phyloP scores from a whole-genome alignment of 768 basidiomycete genomes.

The Leccinum uliginosum region DNA sequence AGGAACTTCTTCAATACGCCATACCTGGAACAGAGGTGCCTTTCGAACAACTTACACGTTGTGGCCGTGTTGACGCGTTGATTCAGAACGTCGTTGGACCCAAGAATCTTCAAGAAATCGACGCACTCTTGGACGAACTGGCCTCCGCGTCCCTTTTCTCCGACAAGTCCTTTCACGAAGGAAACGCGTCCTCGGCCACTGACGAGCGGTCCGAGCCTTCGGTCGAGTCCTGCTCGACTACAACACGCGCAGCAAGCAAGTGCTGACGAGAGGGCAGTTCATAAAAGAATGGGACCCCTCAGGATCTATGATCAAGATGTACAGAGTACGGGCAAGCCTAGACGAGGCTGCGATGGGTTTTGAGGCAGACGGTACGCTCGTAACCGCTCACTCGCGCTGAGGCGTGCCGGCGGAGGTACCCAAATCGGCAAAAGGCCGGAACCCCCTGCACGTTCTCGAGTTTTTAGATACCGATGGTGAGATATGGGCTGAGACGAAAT shows the following conservation, averaged over 20 bases:
- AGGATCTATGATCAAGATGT: slow-evolving; percentile 48
- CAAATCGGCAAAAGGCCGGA: slow-evolving; percentile 73
- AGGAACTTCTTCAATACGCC: slow-evolving; percentile 47
- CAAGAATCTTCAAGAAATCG: slow-evolving; percentile 46
- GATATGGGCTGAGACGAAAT: slow-evolving; percentile 90
- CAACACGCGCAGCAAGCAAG: slow-evolving; percentile 51
- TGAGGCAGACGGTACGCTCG: slow-evolving; percentile 30
- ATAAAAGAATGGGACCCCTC: slow-evolving; percentile 71
- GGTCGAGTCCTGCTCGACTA: slow-evolving; percentile 46
- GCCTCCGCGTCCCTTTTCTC: slow-evolving; percentile 65
- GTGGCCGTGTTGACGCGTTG: slow-evolving; percentile 5
- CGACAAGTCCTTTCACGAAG: slow-evolving; percentile 39
- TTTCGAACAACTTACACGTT: background rate
- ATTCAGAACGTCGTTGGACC: slow-evolving; percentile 23
- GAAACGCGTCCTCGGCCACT: slow-evolving; percentile 25
- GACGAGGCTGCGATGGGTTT: slow-evolving; percentile 50
- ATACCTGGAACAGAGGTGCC: slow-evolving; percentile 35
- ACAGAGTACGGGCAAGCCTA: slow-evolving; percentile 51
- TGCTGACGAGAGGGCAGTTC: slow-evolving; percentile 57
- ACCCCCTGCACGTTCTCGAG: slow-evolving; percentile 52
- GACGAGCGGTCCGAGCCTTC: slow-evolving; percentile 27
- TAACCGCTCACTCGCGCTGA: slow-evolving; percentile 39
- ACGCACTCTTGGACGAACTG: slow-evolving; percentile 68
- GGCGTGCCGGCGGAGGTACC: slow-evolving; percentile 74
- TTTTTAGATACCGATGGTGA: slow-evolving; percentile 21